Evolutionary conservation across 1,284 basidiomycete genomes (phyloP).

Genomic region (Grifola frondosa): DNA sequence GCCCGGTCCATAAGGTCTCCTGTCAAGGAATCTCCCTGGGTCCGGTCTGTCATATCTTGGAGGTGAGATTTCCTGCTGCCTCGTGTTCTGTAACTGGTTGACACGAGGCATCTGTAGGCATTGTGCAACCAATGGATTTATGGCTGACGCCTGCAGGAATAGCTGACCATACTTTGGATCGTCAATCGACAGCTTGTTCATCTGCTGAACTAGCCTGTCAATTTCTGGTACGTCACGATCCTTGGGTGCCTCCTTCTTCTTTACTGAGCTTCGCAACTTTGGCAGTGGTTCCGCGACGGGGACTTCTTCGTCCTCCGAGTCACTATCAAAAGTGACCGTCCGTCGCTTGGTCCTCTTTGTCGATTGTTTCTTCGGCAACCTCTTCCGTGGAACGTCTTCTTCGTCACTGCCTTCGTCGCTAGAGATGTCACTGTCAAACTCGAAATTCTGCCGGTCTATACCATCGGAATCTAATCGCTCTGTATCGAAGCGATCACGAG

Average conservation of each 20-base stretch:
- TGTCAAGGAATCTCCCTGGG: background rate
- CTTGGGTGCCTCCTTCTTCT: background rate
- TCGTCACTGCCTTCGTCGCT: background rate
- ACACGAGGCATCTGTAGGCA: background rate
- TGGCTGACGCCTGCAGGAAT: background rate
- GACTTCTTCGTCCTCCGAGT: background rate
- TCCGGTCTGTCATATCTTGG: background rate
- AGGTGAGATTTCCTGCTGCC: background rate
- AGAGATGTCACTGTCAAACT: background rate
- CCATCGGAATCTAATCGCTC: background rate
- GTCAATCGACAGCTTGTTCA: constrained; percentile 1
- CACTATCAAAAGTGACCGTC: too few relatives aligned
- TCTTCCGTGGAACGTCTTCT: background rate
- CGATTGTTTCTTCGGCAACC: background rate
- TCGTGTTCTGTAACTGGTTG: background rate
- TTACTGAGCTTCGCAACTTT: background rate
- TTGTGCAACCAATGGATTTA: background rate
- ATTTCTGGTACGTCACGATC: background rate
- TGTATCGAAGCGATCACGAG: background rate
- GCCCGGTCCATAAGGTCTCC: background rate
- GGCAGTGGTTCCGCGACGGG: too few relatives aligned
- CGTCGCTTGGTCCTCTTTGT: background rate
- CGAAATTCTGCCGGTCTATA: background rate
- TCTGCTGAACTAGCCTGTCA: constrained; percentile 1
- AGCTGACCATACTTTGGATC: constrained; percentile 1